phyloP scores from a whole-genome alignment of 1,284 basidiomycete species.

The Erythrobasidium hasegawianum region DNA sequence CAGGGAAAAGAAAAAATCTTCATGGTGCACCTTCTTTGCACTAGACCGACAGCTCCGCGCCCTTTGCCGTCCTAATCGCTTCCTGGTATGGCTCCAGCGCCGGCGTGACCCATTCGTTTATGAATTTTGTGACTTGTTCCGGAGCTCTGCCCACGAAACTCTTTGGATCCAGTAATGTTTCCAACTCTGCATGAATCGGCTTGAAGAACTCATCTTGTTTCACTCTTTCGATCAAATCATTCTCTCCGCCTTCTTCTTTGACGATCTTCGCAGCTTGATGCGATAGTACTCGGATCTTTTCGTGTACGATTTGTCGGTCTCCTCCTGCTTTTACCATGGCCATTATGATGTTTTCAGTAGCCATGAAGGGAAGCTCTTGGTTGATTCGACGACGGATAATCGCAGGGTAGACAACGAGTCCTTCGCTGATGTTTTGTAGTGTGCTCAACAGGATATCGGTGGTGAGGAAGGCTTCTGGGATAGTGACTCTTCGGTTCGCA shows the following conservation, averaged over 20 bases:
- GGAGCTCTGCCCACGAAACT: constrained; percentile 88
- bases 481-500: constrained; percentile 90
- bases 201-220: constrained; percentile 63
- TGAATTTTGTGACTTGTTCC: constrained; percentile 85
- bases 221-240: constrained; percentile 91
- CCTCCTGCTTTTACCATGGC: constrained; percentile 91
- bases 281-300: constrained; percentile 89
- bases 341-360: constrained; percentile 86
- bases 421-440: constrained; percentile 94
- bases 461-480: constrained; percentile 95
- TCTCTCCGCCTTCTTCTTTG: constrained; percentile 89
- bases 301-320: constrained; percentile 94
- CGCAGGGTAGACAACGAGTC: constrained; percentile 93
- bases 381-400: constrained; percentile 88
- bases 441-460: constrained; percentile 94
- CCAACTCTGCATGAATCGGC: constrained; percentile 55
- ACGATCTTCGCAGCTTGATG: constrained; percentile 93
- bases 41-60: constrained; percentile 58
- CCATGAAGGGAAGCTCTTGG: constrained; percentile 98
- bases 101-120: constrained; percentile 84
- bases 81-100: constrained; percentile 64
- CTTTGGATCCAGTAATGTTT: constrained; percentile 63
- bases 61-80: constrained; percentile 61
- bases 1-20: no score
- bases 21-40: no score